Conservation (phyloP, 805 yeast species). For the Sugiyamaella valdiviana region DNA sequence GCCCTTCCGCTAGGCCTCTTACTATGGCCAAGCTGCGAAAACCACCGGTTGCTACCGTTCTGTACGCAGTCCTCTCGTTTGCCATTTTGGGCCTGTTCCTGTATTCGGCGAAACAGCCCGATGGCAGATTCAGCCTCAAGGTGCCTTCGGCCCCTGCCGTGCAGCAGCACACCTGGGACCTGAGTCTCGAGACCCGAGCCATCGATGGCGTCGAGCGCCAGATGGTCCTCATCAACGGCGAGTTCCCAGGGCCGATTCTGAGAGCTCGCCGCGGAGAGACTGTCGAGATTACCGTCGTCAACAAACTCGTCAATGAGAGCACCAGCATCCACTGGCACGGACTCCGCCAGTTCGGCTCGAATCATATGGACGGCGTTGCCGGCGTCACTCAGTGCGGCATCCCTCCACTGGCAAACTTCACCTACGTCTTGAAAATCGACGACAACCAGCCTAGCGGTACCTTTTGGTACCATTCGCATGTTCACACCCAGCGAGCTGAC, state of each 20-base stretch:
- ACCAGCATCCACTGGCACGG: constrained; percentile 52
- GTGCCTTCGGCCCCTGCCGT: neutral
- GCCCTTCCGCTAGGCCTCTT: too few species aligned
- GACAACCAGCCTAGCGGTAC: constrained; percentile 41
- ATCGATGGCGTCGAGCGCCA: constrained; percentile 25
- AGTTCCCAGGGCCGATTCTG: constrained; percentile 45
- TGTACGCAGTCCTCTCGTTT: too few species aligned
- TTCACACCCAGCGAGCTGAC: constrained; percentile 40
- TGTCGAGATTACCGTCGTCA: constrained; percentile 30
- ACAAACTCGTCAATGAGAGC: constrained; percentile 36
- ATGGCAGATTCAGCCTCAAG: too few species aligned
- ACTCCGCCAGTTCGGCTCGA: constrained; percentile 40
- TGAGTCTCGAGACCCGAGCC: constrained; percentile 1
- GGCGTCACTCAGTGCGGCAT: constrained; percentile 49
- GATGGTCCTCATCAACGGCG: constrained; percentile 36
- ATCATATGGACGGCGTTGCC: constrained; percentile 46
- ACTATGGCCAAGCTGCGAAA: too few species aligned
- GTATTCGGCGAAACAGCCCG: too few species aligned
- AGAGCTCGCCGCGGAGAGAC: constrained; percentile 35
- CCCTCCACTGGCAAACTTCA: constrained; percentile 36
- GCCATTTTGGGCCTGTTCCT: too few species aligned
- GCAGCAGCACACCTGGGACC: neutral
- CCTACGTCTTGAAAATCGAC: constrained; percentile 35
- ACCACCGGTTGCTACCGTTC: too few species aligned
- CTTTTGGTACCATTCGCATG: constrained; percentile 52